Conservation (phyloP, 2,329 filamentous ascomycete genomes). For the Cordyceps pruinosa region DNA sequence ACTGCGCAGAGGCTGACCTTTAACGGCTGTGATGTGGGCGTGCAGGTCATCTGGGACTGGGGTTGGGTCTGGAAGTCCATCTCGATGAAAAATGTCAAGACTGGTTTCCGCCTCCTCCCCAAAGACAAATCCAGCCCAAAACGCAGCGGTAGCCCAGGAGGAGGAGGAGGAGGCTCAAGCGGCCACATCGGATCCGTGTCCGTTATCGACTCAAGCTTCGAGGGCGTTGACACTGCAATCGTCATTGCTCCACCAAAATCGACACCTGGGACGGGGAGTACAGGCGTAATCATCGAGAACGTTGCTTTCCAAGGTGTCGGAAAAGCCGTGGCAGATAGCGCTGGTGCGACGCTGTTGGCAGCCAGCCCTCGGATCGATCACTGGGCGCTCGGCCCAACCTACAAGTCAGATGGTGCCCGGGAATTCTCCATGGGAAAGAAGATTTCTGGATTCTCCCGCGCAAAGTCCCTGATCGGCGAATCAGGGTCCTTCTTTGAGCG, state of each 20-base stretch:
- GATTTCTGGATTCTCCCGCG: conserved; percentile 2
- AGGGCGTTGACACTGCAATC: conserved; percentile 14
- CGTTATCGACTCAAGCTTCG: conserved; percentile 16
- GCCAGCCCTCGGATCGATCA: conserved; percentile 8
- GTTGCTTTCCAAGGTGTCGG: conserved; percentile 37
- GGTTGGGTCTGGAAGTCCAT: conserved; percentile 46
- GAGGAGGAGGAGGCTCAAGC: too few species aligned
- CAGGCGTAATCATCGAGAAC: conserved; percentile 45
- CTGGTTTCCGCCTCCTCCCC: conserved; percentile 11
- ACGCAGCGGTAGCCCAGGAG: too few species aligned
- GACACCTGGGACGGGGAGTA: conserved; percentile 11
- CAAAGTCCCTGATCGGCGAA: conserved; percentile 1
- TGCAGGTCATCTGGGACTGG: conserved; percentile 69
- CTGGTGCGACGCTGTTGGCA: conserved; percentile 9
- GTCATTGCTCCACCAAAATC: neutral
- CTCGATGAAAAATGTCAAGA: conserved; percentile 11
- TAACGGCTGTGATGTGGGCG: conserved; percentile 55
- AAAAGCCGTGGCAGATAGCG: conserved; percentile 13
- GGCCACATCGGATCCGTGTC: conserved; percentile 15
- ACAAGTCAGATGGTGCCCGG: conserved; percentile 8
- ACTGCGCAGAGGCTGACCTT: conserved; percentile 60
- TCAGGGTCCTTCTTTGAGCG: conserved; percentile 34
- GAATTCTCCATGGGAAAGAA: conserved; percentile 12
- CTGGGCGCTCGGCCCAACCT: conserved; percentile 17
- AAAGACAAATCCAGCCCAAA: neutral